Evolutionary conservation across 345 rosid species (phyloP), one percentile per base, ranked within the genome.

Genomic region (Syzygium oleosum): DNA sequence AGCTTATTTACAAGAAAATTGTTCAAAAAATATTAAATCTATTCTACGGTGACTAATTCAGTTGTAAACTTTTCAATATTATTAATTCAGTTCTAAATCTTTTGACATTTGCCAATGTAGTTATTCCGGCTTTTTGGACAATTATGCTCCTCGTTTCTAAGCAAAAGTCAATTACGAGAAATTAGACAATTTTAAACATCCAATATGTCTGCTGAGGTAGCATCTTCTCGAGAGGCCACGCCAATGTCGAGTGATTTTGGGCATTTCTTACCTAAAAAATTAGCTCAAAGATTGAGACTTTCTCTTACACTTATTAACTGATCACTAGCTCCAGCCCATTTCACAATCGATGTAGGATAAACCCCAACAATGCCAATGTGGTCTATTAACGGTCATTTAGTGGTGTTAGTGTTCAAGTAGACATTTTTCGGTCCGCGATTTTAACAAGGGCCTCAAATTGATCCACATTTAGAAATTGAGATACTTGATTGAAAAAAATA

Each of bases 31-130:
- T 14, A 8, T 5, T 17, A 17, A 68, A 34, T 0, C 6, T 34
- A 8, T 17, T 31, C 4, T 68, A 34, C 9, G 23, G 16, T 0
- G 1, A 17, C 34, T 1, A 0, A 34, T 68, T 68, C 1, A 3
- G 7, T 31, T 10, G 2, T 17, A 16, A 68, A 4, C 0, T 68
- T 68, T 34, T 68, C 1, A 9, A 68, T 17, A 34, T 68, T 68
- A 17, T 5, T 19, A 34, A 34, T 68, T 34, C 34, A 68, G 12
- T 17, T 12, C 0, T 68, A 68, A 68, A 34, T 0, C 2, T 68
- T 16, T 17, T 31, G 6, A 34, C 16, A 65, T 68, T 68, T 31
- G 4, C 9, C 5, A 65, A 31, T 16, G 2, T 68, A 34, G 23
- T 68, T 1, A 0, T 68, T 68, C 5, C 9, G 9, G 25, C 3